These are phyloP conservation scores for Carex arenaria DNA, from an alignment of 202 grass and related monocot genomes.

Conservation along the genomic window DNA sequence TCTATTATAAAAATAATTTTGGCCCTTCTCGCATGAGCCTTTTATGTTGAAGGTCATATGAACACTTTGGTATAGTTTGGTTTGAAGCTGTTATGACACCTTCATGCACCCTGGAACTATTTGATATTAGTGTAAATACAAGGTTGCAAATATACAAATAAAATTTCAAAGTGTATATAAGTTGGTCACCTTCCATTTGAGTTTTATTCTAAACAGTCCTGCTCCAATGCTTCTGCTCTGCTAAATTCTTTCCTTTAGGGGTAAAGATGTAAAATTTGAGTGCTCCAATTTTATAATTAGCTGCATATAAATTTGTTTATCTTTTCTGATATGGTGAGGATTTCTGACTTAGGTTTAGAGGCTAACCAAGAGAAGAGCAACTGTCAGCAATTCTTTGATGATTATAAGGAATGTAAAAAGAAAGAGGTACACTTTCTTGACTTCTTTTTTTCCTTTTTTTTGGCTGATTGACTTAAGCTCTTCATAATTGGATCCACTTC, in stretches of 20 bases:
- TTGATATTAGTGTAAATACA: background rate
- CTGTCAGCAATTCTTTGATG: conserved; percentile 81
- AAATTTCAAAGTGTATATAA: background rate
- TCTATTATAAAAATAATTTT: background rate
- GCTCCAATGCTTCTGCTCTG: background rate
- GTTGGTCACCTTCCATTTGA: background rate
- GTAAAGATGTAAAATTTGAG: background rate
- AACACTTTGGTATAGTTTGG: background rate
- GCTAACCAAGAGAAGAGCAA: conserved; percentile 72
- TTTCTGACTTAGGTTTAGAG: conserved; percentile 50
- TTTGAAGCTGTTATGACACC: background rate
- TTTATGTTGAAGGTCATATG: background rate
- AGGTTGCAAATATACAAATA: background rate
- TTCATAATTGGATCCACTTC: background rate
- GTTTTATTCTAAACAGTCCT: background rate
- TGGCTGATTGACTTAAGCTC: conserved; percentile 9
- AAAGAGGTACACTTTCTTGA: conserved; percentile 56
- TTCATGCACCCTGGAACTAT: background rate
- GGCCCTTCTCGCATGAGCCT: background rate
- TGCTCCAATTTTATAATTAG: background rate
- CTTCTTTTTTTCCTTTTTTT: background rate
- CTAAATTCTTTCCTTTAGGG: background rate
- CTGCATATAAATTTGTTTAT: background rate
- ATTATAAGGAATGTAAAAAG: conserved; percentile 98
- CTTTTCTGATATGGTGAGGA: conserved; percentile 8